phyloP scores from a whole-genome alignment of 106 monocot species.

The Dendrobium nobile region DNA sequence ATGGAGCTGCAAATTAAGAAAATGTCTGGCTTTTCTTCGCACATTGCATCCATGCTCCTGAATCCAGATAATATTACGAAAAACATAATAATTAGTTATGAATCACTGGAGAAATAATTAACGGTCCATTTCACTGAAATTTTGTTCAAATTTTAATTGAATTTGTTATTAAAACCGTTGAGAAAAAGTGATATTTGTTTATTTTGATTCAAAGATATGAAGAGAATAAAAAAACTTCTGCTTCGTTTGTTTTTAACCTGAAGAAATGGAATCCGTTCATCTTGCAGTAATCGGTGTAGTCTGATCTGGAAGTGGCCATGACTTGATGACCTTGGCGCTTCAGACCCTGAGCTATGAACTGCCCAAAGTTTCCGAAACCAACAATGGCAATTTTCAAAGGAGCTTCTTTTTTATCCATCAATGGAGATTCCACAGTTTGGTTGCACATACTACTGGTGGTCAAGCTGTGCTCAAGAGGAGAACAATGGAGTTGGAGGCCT shows the following conservation, averaged over 20 bases:
- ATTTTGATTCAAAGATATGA: no score
- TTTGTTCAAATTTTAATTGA: no score
- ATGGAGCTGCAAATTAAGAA: conserved; percentile 55
- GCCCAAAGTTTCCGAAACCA: conserved; percentile 68
- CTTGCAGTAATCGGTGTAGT: conserved; percentile 40
- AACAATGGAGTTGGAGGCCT: not conserved
- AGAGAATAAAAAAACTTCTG: no score
- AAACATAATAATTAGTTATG: no score
- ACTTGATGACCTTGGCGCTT: conserved; percentile 42
- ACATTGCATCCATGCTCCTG: conserved; percentile 36
- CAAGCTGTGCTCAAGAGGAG: not conserved
- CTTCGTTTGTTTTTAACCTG: not conserved
- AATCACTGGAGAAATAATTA: no score
- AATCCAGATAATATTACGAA: no score
- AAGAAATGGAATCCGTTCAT: conserved; percentile 28
- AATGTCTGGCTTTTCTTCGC: conserved; percentile 49
- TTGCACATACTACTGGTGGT: not conserved
- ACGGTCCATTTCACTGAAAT: no score
- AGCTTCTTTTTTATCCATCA: not conserved
- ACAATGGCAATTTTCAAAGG: conserved; percentile 36
- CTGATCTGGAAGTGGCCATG: conserved; percentile 47
- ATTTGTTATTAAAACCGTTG: no score
- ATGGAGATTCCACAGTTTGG: not conserved
- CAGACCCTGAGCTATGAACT: conserved; percentile 46
- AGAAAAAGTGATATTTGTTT: no score